Evolutionary conservation across 768 basidiomycete genomes (phyloP).

Genomic region (Boletus rubropictus): DNA sequence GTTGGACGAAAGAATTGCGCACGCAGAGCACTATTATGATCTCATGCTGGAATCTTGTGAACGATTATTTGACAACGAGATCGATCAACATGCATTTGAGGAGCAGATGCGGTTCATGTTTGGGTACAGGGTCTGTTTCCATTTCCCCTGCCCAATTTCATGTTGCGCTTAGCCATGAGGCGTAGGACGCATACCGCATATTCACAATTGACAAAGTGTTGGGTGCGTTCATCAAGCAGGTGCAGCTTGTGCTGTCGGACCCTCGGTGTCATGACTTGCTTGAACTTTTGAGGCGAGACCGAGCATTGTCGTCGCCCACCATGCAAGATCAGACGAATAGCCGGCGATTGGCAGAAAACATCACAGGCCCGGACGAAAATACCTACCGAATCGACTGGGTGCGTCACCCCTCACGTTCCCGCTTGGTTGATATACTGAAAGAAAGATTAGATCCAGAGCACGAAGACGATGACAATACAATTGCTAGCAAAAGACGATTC

Average conservation of each 20-base stretch:
- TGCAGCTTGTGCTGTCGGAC: constrained; percentile 66
- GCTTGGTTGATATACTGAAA: background rate
- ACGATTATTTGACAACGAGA: constrained; percentile 84
- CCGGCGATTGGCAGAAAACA: constrained; percentile 61
- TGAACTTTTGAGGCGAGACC: constrained; percentile 64
- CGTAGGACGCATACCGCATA: constrained; percentile 73
- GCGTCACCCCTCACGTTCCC: constrained; percentile 14
- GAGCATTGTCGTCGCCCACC: constrained; percentile 51
- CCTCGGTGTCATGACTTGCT: constrained; percentile 66
- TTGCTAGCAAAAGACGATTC: constrained; percentile 77
- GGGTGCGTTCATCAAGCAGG: constrained; percentile 85
- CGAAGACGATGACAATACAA: constrained; percentile 65
- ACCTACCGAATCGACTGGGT: constrained; percentile 82
- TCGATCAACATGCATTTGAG: constrained; percentile 84
- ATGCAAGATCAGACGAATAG: constrained; percentile 68
- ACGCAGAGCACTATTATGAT: constrained; percentile 70
- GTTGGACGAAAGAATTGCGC: constrained; percentile 34
- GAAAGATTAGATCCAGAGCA: constrained; percentile 50
- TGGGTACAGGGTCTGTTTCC: constrained; percentile 57
- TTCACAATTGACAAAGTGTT: constrained; percentile 94
- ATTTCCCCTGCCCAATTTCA: background rate
- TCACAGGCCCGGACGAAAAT: constrained; percentile 71
- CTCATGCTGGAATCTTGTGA: constrained; percentile 84
- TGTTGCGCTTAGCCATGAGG: background rate
- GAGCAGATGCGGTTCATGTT: constrained; percentile 87